Base-by-base conservation (phyloP, 805 yeast species). In the Middelhovenomyces tepae region DNA sequence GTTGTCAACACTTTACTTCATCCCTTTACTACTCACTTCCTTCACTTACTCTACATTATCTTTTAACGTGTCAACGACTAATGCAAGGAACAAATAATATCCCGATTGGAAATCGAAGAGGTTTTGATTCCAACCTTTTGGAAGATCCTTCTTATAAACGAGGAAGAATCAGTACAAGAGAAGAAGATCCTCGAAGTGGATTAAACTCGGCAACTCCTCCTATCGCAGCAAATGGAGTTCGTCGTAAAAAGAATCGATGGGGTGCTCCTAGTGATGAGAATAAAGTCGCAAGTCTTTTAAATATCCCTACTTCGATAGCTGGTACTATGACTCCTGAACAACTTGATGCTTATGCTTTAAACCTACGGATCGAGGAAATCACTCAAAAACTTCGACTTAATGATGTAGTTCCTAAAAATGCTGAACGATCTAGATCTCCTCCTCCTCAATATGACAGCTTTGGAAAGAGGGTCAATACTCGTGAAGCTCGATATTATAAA, bases 391-490 rank as follows among this genome's bases (percentile, higher is more conserved):
- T 89, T 25, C 55, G 67, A 10, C 56, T 69, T n/a, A 59, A 70
- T 34, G 69, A 67, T 22, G 58, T 71, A 10, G 61, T 70, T 7
- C 52, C 57, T 0, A 78, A 78, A 1, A 34, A 65, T 59, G 43
- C 47, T 47, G 39, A 58, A 73, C 39, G 65, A 22, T 83, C 93
- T 2, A 85, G 87, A 0, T 83, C 95, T 2, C 97, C 97, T 0
- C 86, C 95, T 2, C 98, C 98, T 1, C 73, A 71, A 37, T 91
- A 91, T 56, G 97, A 91, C 57, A 56, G 66, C 19, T 57, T 62
- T 15, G 99, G 99, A 28, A 78, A 75, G 51, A 75, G 97, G 49
- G 75, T 73, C 7, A 91, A 91, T 53, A 86, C 97, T 0, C 62
- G 93, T 35, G 94, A 82, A 32, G 69, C 61, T 28, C 62, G 94